Conservation (phyloP, 208 protist genomes). For the Leishmania lainsoni region DNA sequence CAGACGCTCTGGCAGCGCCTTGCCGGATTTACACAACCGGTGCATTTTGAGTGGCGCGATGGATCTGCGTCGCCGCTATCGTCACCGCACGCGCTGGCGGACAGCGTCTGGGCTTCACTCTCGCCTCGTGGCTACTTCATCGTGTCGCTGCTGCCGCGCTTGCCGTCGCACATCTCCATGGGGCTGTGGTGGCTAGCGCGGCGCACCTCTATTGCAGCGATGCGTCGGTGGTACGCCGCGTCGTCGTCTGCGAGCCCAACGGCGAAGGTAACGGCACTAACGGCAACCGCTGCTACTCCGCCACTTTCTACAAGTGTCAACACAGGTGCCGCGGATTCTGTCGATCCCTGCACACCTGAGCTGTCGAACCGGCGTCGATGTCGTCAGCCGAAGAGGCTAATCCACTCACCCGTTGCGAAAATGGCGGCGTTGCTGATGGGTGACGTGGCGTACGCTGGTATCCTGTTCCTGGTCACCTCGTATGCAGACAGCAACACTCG, state of each 20-base stretch:
- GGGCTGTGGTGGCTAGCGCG: neutral
- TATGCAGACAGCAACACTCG: neutral
- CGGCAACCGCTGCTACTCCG: neutral
- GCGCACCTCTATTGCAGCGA: neutral
- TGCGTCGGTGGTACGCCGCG: conserved; percentile 16
- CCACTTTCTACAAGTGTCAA: no score
- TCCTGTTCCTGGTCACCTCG: conserved; percentile 19
- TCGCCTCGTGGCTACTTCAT: conserved; percentile 35
- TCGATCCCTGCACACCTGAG: neutral
- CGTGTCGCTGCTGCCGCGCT: conserved; percentile 21
- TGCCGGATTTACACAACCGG: neutral
- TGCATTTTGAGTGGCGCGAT: conserved; percentile 30
- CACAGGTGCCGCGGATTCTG: conserved; percentile 1
- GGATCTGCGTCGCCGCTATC: conserved; percentile 1
- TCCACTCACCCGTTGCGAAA: conserved; percentile 2
- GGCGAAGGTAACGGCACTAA: neutral
- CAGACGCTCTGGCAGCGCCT: conserved; percentile 29
- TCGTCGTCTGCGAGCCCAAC: neutral
- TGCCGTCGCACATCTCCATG: conserved; percentile 15
- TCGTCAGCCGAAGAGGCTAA: neutral
- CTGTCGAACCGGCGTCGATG: neutral
- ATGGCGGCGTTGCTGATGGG: neutral
- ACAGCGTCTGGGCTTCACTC: conserved; percentile 32
- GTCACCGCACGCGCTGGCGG: conserved; percentile 20
- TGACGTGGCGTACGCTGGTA: conserved; percentile 16